Base-by-base conservation (phyloP, 495 filamentous ascomycete species). In the Daldinia vernicosa region DNA sequence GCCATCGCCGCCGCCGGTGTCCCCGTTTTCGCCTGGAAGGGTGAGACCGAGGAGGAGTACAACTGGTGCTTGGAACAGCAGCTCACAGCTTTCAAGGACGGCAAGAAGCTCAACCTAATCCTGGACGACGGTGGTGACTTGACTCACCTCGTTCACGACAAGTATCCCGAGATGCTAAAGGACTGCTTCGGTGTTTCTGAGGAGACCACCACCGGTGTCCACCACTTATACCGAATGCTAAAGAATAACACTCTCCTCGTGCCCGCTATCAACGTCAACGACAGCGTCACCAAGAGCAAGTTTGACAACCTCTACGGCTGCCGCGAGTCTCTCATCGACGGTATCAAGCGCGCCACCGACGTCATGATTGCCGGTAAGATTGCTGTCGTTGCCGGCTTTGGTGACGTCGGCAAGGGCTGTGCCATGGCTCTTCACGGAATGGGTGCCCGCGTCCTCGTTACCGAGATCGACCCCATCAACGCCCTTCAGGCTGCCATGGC, bases 301-400 rank as follows among this genome's bases (percentile, higher is more conserved):
- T 99, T 99, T 82, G 95, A 99, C 89, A 99, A 99, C 88, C 87
- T 98, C 63, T 99, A 98, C 88, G 96, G 96, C 74, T 99, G 95
- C 92, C 91, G 93, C 80, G 95, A 99, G 87, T 98, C 95, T 66
- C 90, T 99, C 78, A 91, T 99, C 71, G 95, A 99, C 82, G 95
- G 95, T 83, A 99, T 99, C 89, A 99, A 98, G 91, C 95, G 95
- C 85, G 95, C 95, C 63, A 99, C 95, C 79, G 95, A 99, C 87
- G 95, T 98, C 82, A 99, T 99, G 95, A 93, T 99, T 87, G 95
- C 96, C 76, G 96, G 95, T 79, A 98, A 99, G 90, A 88, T 98
- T 72, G 95, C 89, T 60, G 93, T 98, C 70, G 96, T 99, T 75
- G 95, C 95, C 74, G 95, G 95, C 79, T 99, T 91, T 86, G 95